phyloP scores from a whole-genome alignment of 305 asterid genomes.

The Striga hermonthica region DNA sequence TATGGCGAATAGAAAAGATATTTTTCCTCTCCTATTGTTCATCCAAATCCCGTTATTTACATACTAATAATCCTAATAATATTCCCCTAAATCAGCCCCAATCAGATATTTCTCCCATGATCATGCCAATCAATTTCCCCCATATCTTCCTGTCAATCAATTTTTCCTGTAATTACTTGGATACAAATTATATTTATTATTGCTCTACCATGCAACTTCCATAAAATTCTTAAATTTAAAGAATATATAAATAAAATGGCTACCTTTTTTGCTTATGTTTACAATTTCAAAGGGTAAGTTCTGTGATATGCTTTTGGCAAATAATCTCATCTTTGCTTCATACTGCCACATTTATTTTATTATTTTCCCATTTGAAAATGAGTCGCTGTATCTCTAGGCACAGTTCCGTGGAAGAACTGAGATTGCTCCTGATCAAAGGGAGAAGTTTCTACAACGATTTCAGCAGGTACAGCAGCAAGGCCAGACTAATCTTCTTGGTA shows the following conservation, averaged over 20 bases:
- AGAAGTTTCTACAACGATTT: constrained; percentile 81
- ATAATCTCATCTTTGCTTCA: constrained; percentile 3
- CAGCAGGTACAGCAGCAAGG: constrained; percentile 93
- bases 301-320: constrained; percentile 2
- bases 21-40: too few species aligned
- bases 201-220: neutral
- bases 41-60: too few species aligned
- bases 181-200: too few species aligned
- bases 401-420: constrained; percentile 98
- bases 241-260: neutral
- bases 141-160: too few species aligned
- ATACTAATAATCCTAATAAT: too few species aligned
- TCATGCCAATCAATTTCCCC: too few species aligned
- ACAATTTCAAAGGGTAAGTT: neutral
- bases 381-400: constrained; percentile 46
- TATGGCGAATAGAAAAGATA: too few species aligned
- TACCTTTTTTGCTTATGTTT: neutral
- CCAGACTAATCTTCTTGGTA: constrained; percentile 73
- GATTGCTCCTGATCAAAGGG: constrained; percentile 98
- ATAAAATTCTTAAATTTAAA: neutral
- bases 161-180: too few species aligned
- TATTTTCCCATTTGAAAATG: constrained; percentile 8
- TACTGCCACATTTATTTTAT: neutral
- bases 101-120: too few species aligned
- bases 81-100: too few species aligned